phyloP scores from a whole-genome alignment of 345 rosid genomes.

The Salix caprea region DNA sequence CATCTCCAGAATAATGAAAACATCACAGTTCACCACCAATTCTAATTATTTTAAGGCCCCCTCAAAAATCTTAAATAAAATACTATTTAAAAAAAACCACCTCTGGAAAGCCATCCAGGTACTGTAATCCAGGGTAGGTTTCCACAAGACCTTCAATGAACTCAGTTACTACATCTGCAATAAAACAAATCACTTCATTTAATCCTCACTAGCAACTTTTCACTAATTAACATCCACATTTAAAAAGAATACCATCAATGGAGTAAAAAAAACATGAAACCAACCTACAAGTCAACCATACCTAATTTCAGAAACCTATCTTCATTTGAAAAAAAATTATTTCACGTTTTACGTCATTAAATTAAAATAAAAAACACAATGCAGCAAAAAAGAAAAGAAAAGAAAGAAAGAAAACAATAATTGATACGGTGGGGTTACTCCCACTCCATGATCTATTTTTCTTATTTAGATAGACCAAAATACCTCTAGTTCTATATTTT shows the following conservation, averaged over 20 bases:
- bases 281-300: neutral
- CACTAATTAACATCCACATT: neutral
- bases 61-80: neutral
- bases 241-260: neutral
- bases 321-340: neutral
- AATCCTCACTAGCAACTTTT: neutral
- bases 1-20: constrained; percentile 4
- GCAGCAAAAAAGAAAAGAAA: neutral
- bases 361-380: neutral
- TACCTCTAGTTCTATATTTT: no score
- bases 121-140: constrained; percentile 81
- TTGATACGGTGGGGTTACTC: no score
- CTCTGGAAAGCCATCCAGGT: constrained; percentile 94
- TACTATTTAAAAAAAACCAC: constrained; percentile 25
- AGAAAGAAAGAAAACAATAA: neutral
- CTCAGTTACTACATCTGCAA: constrained; percentile 89
- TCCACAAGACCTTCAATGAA: constrained; percentile 92
- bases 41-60: neutral
- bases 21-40: neutral
- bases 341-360: neutral
- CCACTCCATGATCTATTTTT: no score
- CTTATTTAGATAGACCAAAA: no score
- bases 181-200: neutral
- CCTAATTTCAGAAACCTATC: neutral
- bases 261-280: neutral